Evolutionary conservation across 139 green algal genomes (phyloP).

Genomic region (Marvania coccoides): DNA sequence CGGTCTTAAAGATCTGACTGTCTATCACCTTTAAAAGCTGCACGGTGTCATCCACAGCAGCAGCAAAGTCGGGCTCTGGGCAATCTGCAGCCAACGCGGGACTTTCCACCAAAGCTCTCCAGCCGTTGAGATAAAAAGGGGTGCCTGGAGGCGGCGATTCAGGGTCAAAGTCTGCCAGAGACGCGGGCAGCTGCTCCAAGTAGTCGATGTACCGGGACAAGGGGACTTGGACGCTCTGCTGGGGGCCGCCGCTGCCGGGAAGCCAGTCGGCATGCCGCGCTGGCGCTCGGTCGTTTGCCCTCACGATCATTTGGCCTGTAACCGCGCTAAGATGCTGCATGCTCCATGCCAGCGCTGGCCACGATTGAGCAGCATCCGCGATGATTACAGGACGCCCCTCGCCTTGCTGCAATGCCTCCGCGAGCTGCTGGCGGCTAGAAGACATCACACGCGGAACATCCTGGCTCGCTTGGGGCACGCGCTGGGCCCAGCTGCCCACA

Average conservation of each 20-base stretch:
- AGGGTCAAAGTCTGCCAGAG: neutral
- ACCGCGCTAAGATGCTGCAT: neutral
- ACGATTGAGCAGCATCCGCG: neutral
- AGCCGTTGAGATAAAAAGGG: constrained; percentile 7
- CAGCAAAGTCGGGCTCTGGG: neutral
- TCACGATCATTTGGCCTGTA: neutral
- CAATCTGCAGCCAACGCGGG: neutral
- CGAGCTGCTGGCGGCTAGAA: too few relatives aligned
- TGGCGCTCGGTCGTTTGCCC: neutral
- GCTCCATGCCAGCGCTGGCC: neutral
- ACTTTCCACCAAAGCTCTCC: neutral
- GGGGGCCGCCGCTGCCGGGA: neutral
- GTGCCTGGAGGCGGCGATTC: too few relatives aligned
- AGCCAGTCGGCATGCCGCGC: neutral
- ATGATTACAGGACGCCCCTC: neutral
- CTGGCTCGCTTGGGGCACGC: neutral
- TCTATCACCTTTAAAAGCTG: neutral
- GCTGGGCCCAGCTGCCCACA: neutral
- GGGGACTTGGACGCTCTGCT: neutral
- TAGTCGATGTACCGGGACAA: neutral
- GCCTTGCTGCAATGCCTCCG: neutral
- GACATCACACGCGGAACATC: too few relatives aligned
- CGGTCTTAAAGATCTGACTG: neutral
- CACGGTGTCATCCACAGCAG: neutral
- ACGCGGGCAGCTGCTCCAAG: neutral